phyloP scores from a whole-genome alignment of 2,329 filamentous ascomycete species.

The Pezicula rhizophila region DNA sequence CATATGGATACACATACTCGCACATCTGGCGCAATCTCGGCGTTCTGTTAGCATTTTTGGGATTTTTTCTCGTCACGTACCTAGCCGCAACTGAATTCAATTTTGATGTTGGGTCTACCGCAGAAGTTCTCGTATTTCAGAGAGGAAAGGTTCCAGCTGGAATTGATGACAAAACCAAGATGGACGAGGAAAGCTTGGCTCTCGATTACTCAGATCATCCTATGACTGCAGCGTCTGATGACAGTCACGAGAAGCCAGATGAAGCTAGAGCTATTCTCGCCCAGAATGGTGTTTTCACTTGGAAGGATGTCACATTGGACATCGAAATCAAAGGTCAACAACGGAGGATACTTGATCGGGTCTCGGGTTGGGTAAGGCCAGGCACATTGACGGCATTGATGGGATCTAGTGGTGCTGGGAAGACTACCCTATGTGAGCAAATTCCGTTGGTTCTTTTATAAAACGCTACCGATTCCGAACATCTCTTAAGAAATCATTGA shows the following conservation, averaged over 20 bases:
- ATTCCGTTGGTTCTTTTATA: too few relatives aligned
- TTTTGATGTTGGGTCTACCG: slow-evolving; percentile 63
- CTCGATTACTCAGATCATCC: slow-evolving; percentile 18
- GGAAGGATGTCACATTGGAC: slow-evolving; percentile 45
- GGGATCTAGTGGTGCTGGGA: slow-evolving; percentile 70
- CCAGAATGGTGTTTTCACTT: slow-evolving; percentile 48
- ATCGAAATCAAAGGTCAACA: slow-evolving; percentile 72
- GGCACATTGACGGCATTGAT: slow-evolving; percentile 85
- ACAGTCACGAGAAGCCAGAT: slow-evolving; percentile 43
- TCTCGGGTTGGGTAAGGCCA: slow-evolving; percentile 91
- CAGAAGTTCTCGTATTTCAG: slow-evolving; percentile 68
- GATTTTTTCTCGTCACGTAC: slow-evolving; percentile 55
- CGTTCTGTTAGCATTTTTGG: slow-evolving; percentile 57
- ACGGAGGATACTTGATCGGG: slow-evolving; percentile 73
- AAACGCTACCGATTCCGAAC: too few relatives aligned
- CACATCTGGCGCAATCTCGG: slow-evolving; percentile 66
- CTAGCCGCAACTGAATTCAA: slow-evolving; percentile 55
- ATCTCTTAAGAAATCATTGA: too few relatives aligned
- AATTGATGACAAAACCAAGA: slow-evolving; percentile 5
- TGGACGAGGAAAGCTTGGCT: slow-evolving; percentile 23
- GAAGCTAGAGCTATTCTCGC: slow-evolving; percentile 21
- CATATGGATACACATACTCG: slow-evolving; percentile 48
- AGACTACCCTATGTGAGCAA: slow-evolving; percentile 83
- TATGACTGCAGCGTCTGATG: too few relatives aligned
- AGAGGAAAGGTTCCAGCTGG: slow-evolving; percentile 46